Evolutionary conservation across 2,329 filamentous ascomycete species (phyloP).

Genomic region (Incumbomyces lentus): DNA sequence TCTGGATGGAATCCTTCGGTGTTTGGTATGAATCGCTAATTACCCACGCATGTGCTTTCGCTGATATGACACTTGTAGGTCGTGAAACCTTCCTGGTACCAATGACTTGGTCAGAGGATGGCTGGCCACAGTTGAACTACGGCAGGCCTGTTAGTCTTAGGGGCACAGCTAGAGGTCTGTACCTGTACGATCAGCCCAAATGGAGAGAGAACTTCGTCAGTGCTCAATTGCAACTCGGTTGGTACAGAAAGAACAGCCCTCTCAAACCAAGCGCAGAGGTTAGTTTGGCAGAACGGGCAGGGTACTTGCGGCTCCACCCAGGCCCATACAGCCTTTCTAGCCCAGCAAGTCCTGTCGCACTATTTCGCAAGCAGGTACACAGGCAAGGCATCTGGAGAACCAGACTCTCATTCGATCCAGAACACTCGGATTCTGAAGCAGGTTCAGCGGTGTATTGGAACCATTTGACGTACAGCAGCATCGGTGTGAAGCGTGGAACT

Average conservation of each 20-base stretch:
- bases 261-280: not conserved
- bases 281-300: slow-evolving; percentile 33
- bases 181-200: slow-evolving; percentile 10
- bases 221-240: slow-evolving; percentile 23
- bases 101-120: slow-evolving; percentile 23
- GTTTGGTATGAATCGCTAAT: slow-evolving; percentile 25
- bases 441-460: slow-evolving; percentile 47
- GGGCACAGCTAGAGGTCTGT: slow-evolving; percentile 1
- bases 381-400: slow-evolving; percentile 35
- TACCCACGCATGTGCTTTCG: not conserved
- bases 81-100: slow-evolving; percentile 26
- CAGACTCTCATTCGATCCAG: slow-evolving; percentile 38
- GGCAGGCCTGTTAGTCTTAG: slow-evolving; percentile 8
- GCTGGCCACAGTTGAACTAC: slow-evolving; percentile 16
- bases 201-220: slow-evolving; percentile 30
- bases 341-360: slow-evolving; percentile 42
- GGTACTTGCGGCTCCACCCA: slow-evolving; percentile 40
- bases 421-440: slow-evolving; percentile 37
- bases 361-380: slow-evolving; percentile 45
- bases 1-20: slow-evolving; percentile 31
- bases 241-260: slow-evolving; percentile 27
- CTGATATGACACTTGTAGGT: slow-evolving; percentile 21
- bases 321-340: slow-evolving; percentile 43
- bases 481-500: slow-evolving; percentile 28
- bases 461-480: slow-evolving; percentile 35